A percentile compares a stretch with the other conserved stretches of the same genome.
Conservation (phyloP, 495 filamentous ascomycete genomes). For the Cetradonia linearis region DNA sequence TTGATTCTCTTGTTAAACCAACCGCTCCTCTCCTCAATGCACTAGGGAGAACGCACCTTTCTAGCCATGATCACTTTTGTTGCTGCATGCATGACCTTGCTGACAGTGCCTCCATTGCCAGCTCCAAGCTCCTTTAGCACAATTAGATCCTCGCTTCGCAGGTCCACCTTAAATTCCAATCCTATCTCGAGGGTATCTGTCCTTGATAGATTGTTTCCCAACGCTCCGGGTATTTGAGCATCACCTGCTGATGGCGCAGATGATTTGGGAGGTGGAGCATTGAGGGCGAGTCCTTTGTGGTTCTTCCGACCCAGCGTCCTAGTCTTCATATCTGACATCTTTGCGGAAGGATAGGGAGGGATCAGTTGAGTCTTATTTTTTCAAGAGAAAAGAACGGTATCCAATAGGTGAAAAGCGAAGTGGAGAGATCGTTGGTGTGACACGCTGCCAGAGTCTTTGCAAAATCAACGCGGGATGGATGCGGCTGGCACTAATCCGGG, state of each 20-base stretch:
- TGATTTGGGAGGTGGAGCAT: constrained; percentile 51
- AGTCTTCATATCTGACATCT: constrained; percentile 80
- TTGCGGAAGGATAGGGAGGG: background rate
- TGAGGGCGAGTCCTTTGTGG: constrained; percentile 84
- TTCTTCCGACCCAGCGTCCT: constrained; percentile 97
- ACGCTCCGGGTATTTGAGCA: constrained; percentile 47
- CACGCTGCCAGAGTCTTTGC: background rate
- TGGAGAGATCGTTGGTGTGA: background rate
- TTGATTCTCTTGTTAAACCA: constrained; percentile 28
- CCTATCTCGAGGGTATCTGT: constrained; percentile 87
- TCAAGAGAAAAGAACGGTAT: background rate
- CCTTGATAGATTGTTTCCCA: constrained; percentile 53
- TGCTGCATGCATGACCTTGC: constrained; percentile 90
- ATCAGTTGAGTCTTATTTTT: background rate
- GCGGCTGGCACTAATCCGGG: background rate
- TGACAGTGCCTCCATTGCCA: constrained; percentile 95
- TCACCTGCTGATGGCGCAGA: constrained; percentile 48
- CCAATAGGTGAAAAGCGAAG: background rate
- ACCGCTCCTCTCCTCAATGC: background rate
- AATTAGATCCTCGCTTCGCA: constrained; percentile 84
- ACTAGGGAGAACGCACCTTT: constrained; percentile 53
- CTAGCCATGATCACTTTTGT: constrained; percentile 94
- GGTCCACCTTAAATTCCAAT: constrained; percentile 87
- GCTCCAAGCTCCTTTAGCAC: constrained; percentile 89
- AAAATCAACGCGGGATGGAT: background rate